Evolutionary conservation across 345 rosid genomes (phyloP).

Genomic region (Populus euphratica): DNA sequence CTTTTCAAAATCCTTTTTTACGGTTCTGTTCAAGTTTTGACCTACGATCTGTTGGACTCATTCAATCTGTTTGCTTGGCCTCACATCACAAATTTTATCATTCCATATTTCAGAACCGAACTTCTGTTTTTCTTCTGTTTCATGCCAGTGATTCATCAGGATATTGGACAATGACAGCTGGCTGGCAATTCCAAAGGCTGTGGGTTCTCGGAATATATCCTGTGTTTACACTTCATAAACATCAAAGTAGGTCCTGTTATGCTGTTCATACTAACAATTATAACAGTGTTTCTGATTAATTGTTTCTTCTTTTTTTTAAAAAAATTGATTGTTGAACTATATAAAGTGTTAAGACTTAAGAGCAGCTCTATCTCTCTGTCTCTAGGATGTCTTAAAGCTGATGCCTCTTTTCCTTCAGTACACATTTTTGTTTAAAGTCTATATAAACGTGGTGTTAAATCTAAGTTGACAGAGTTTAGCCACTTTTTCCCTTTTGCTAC

Average conservation of each 20-base stretch:
- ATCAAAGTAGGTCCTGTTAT: neutral
- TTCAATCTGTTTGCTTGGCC: neutral
- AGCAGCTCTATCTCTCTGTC: neutral
- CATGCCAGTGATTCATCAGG: constrained; percentile 9
- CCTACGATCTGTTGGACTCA: neutral
- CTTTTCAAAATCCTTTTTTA: neutral
- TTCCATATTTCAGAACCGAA: constrained; percentile 7
- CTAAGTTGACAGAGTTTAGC: neutral
- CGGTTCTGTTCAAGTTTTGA: neutral
- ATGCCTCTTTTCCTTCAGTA: neutral
- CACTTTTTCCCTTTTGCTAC: no score
- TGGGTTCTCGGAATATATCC: constrained; percentile 10
- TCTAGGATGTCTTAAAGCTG: neutral
- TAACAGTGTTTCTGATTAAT: neutral
- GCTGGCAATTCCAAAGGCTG: constrained; percentile 1
- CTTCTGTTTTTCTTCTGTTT: neutral
- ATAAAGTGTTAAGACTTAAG: neutral
- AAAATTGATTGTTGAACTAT: neutral
- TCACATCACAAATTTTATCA: neutral
- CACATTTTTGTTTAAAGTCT: neutral
- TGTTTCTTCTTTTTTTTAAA: neutral
- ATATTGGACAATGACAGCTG: constrained; percentile 6
- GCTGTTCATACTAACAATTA: neutral
- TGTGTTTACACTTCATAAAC: neutral
- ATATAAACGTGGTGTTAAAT: neutral